phyloP scores from a whole-genome alignment of 306 rosid genomes.

The Vigna trinervia region DNA sequence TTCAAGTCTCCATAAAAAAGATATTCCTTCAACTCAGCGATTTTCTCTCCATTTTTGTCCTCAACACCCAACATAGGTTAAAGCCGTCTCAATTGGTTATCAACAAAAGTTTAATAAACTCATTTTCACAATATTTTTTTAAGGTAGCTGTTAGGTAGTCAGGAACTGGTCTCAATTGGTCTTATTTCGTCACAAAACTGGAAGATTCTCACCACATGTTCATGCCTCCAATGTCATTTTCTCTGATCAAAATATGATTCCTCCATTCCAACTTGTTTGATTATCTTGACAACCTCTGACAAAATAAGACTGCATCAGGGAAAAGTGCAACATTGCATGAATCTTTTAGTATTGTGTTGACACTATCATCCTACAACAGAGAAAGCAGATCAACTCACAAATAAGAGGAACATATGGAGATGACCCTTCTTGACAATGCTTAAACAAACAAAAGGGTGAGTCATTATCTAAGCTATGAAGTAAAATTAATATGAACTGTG shows the following conservation, averaged over 20 bases:
- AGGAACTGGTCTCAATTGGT: background rate
- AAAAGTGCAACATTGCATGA: conserved; percentile 10
- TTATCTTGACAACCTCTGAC: background rate
- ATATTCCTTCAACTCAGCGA: too few species aligned
- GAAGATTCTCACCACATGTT: background rate
- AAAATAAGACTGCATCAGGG: too few species aligned
- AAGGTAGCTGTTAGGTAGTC: background rate
- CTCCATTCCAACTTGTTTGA: background rate
- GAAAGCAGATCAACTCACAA: background rate
- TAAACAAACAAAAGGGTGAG: background rate
- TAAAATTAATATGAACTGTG: background rate
- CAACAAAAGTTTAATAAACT: too few species aligned
- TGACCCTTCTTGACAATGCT: background rate
- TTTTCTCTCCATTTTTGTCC: too few species aligned
- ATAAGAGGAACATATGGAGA: too few species aligned
- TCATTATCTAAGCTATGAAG: background rate
- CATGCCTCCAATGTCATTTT: background rate
- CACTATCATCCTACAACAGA: conserved; percentile 37
- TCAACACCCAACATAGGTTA: too few species aligned
- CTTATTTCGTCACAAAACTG: background rate
- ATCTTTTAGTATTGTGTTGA: background rate
- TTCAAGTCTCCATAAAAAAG: too few species aligned
- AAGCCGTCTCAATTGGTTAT: too few species aligned
- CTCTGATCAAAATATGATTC: background rate
- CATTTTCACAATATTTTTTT: too few species aligned